A percentile compares a stretch with the other conserved stretches of the same genome.
Conservation (phyloP, 345 rosid species). For the Populus deltoides region DNA sequence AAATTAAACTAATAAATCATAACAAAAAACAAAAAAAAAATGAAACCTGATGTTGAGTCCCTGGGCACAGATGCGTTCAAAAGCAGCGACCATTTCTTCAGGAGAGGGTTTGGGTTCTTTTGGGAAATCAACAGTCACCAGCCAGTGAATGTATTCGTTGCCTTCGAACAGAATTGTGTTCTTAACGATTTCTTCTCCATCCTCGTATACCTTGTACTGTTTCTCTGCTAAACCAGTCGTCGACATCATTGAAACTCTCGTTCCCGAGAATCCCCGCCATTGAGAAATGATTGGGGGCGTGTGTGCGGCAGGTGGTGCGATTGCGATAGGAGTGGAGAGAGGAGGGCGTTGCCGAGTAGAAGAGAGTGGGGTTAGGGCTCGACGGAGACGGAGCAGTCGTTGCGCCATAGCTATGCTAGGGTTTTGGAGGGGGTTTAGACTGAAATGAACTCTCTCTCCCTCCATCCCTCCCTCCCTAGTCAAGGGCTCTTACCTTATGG, state of each 20-base stretch:
- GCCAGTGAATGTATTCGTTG: constrained; percentile 91
- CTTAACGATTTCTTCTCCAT: constrained; percentile 69
- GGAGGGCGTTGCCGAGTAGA: constrained; percentile 30
- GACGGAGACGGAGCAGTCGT: constrained; percentile 50
- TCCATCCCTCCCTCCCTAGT: background rate
- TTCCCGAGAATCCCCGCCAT: constrained; percentile 7
- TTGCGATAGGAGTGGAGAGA: constrained; percentile 7
- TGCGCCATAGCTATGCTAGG: constrained; percentile 39
- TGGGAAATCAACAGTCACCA: constrained; percentile 79
- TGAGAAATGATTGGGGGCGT: background rate
- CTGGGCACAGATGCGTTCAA: constrained; percentile 71
- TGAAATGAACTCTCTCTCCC: too few relatives aligned
- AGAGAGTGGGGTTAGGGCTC: constrained; percentile 34
- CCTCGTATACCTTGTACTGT: constrained; percentile 43
- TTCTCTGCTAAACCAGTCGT: background rate
- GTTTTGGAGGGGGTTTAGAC: background rate
- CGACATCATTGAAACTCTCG: constrained; percentile 5
- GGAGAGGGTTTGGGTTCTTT: constrained; percentile 40
- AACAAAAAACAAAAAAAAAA: background rate
- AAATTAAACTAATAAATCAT: background rate
- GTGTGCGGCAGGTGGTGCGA: background rate
- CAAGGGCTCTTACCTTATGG: too few relatives aligned
- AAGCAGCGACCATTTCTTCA: constrained; percentile 74
- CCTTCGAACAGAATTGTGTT: constrained; percentile 78
- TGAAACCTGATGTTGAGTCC: constrained; percentile 79